Evolutionary conservation across 768 basidiomycete genomes (phyloP).

Genomic region (Mycena galopus): DNA sequence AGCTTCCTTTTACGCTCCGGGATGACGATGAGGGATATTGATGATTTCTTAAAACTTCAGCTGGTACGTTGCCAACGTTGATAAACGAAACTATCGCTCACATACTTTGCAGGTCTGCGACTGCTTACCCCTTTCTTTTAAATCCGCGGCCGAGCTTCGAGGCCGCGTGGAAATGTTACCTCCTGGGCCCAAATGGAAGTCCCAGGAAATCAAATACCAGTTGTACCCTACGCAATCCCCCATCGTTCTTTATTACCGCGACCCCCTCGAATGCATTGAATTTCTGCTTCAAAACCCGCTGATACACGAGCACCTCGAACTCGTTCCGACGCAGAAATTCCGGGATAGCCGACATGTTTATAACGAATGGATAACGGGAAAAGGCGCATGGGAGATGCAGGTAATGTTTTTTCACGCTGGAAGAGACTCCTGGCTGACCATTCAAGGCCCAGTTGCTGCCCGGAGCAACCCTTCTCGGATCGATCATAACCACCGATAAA

Average conservation of each 20-base stretch:
- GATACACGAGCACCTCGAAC: conserved; percentile 37
- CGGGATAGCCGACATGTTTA: conserved; percentile 32
- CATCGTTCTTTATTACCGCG: conserved; percentile 39
- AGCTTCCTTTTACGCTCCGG: conserved; percentile 43
- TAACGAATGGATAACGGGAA: conserved; percentile 41
- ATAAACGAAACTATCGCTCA: not conserved
- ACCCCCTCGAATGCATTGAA: conserved; percentile 44
- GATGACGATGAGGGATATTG: too few relatives aligned
- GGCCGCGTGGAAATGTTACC: conserved; percentile 37
- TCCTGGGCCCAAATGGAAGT: conserved; percentile 37
- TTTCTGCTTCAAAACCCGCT: conserved; percentile 42
- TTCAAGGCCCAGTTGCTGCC: conserved; percentile 18
- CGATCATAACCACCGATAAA: conserved; percentile 37
- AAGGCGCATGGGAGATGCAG: conserved; percentile 40
- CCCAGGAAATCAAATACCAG: not conserved
- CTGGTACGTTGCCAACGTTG: conserved; percentile 36
- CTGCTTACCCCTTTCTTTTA: conserved; percentile 24
- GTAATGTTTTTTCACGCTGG: not conserved
- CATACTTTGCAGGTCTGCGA: conserved; percentile 3
- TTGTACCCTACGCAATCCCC: conserved; percentile 34
- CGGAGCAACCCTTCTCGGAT: conserved; percentile 26
- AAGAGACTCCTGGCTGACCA: not conserved
- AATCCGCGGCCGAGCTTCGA: conserved; percentile 34
- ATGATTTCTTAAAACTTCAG: conserved; percentile 44
- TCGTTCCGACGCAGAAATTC: conserved; percentile 38